phyloP scores from a whole-genome alignment of 352 stramenopile genomes.

The Globisporangium abappressorium region DNA sequence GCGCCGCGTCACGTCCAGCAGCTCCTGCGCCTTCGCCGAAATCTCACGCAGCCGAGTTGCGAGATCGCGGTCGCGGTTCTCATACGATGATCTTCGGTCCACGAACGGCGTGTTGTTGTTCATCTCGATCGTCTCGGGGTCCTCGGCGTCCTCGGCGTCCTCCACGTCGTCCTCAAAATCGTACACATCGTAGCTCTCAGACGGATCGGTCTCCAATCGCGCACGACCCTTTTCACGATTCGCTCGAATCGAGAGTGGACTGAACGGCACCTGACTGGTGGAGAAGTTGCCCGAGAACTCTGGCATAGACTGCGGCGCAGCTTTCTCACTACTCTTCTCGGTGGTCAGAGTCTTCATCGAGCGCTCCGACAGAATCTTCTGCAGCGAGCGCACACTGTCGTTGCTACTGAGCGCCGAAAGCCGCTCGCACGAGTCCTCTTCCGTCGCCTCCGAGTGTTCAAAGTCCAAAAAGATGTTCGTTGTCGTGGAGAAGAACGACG shows the following conservation, averaged over 20 bases:
- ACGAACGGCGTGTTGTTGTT: slow-evolving; percentile 28
- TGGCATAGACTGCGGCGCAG: slow-evolving; percentile 26
- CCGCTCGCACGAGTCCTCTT: slow-evolving; percentile 40
- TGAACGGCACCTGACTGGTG: slow-evolving; percentile 51
- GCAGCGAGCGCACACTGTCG: slow-evolving; percentile 31
- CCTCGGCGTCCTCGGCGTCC: slow-evolving; percentile 8
- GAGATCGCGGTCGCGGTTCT: slow-evolving; percentile 48
- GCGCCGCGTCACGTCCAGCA: slow-evolving; percentile 59
- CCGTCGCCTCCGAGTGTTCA: slow-evolving; percentile 22
- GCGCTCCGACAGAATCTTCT: slow-evolving; percentile 21
- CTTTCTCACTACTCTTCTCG: slow-evolving; percentile 12
- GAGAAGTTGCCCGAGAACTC: slow-evolving; percentile 33
- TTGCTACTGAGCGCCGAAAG: slow-evolving; percentile 47
- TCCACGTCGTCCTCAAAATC: slow-evolving; percentile 34
- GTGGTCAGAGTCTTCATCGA: slow-evolving; percentile 13
- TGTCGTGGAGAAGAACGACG: slow-evolving; percentile 35
- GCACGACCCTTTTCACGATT: slow-evolving; percentile 35
- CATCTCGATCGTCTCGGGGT: slow-evolving; percentile 31
- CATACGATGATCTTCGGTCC: slow-evolving; percentile 36
- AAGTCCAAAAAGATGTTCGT: slow-evolving; percentile 30
- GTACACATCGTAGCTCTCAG: slow-evolving; percentile 64
- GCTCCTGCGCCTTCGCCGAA: slow-evolving; percentile 56
- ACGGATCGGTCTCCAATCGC: slow-evolving; percentile 61
- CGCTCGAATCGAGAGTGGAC: slow-evolving; percentile 50
- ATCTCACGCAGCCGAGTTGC: slow-evolving; percentile 60